phyloP scores from a whole-genome alignment of 345 rosid species.

The Combretum micranthum region DNA sequence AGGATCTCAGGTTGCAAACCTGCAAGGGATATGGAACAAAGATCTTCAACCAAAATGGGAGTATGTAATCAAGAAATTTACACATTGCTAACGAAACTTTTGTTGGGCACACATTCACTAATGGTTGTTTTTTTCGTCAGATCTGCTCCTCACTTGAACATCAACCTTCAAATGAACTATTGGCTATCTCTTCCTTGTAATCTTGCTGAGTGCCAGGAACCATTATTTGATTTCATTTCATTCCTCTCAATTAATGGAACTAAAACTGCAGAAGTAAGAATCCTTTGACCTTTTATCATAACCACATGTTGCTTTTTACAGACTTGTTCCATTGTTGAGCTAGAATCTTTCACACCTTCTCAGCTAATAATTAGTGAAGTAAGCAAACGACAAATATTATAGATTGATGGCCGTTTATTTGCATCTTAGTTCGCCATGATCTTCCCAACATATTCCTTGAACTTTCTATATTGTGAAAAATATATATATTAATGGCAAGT shows the following conservation, averaged over 20 bases:
- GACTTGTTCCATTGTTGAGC: no score
- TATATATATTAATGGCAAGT: no score
- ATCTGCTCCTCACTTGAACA: slow-evolving; percentile 86
- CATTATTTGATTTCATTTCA: slow-evolving; percentile 68
- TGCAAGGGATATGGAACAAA: slow-evolving; percentile 93
- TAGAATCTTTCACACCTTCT: no score
- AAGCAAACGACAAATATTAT: no score
- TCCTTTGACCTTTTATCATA: not conserved
- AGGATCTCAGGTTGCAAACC: slow-evolving; percentile 87
- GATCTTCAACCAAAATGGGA: slow-evolving; percentile 82
- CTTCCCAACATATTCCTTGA: no score
- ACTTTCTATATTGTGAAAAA: no score
- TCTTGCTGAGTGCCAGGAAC: slow-evolving; percentile 81
- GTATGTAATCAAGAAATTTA: slow-evolving; percentile 29
- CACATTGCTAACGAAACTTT: not conserved
- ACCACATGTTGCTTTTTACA: no score
- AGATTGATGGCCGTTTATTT: no score
- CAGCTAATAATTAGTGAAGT: no score
- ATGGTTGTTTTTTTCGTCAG: slow-evolving; percentile 32
- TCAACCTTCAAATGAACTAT: slow-evolving; percentile 95
- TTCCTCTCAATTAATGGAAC: slow-evolving; percentile 66
- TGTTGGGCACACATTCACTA: slow-evolving; percentile 10
- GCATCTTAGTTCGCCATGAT: no score
- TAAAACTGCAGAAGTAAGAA: slow-evolving; percentile 81
- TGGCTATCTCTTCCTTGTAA: slow-evolving; percentile 93